These are phyloP conservation scores for Chaetothyriales sp. DNA, from an alignment of 2,329 filamentous ascomycete species.

Conservation along the genomic window DNA sequence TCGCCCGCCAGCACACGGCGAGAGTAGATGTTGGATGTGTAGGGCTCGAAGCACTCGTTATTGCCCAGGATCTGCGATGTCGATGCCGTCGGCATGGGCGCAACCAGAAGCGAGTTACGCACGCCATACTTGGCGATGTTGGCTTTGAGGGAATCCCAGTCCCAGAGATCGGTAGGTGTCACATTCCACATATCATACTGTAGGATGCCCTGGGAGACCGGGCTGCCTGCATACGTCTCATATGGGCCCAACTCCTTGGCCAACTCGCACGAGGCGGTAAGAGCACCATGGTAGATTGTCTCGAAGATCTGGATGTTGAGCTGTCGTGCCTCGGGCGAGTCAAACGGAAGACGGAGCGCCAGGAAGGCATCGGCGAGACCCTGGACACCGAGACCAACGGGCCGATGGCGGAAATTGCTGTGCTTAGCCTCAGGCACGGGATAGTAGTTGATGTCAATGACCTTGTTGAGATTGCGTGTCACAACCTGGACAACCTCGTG, in stretches of 20 bases:
- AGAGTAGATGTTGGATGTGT: slow-evolving; percentile 99
- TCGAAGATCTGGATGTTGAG: slow-evolving; percentile 98
- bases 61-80: slow-evolving; percentile 97
- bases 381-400: slow-evolving; percentile 91
- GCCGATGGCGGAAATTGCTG: slow-evolving; percentile 94
- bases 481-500: slow-evolving; percentile 89
- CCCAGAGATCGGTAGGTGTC: slow-evolving; percentile 86
- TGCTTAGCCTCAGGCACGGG: slow-evolving; percentile 85
- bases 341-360: slow-evolving; percentile 88
- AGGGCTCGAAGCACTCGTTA: slow-evolving; percentile 99
- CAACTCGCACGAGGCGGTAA: slow-evolving; percentile 77
- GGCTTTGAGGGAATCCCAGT: slow-evolving; percentile 78
- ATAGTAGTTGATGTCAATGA: slow-evolving; percentile 97
- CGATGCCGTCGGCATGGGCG: slow-evolving; percentile 94
- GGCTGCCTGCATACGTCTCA: slow-evolving; percentile 80
- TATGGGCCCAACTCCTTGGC: slow-evolving; percentile 75
- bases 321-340: slow-evolving; percentile 82
- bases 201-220: slow-evolving; percentile 84
- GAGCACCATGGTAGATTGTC: slow-evolving; percentile 92
- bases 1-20: slow-evolving; percentile 94
- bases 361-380: slow-evolving; percentile 97
- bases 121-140: slow-evolving; percentile 86
- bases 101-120: slow-evolving; percentile 86
- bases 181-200: slow-evolving; percentile 99
- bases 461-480: slow-evolving; percentile 90